phyloP scores from a whole-genome alignment of 805 yeast species.

The Monosporozyma servazzii region DNA sequence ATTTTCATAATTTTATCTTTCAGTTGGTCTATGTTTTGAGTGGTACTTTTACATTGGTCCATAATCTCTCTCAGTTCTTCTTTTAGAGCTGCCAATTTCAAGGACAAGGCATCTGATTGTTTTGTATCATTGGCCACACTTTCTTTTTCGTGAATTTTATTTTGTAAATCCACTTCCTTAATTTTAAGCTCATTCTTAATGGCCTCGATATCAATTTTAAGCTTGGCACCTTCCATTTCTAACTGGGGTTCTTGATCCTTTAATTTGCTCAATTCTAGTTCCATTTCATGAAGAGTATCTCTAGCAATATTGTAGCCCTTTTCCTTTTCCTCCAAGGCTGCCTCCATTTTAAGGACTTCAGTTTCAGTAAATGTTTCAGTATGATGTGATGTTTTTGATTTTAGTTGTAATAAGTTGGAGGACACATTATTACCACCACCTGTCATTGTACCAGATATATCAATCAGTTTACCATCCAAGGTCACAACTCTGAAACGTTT shows the following conservation, averaged over 20 bases:
- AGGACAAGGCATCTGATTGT: constrained; percentile 17
- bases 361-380: constrained; percentile 37
- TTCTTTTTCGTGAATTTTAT: constrained; percentile 18
- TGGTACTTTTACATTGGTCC: constrained; percentile 45
- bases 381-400: constrained; percentile 27
- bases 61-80: constrained; percentile 39
- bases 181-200: constrained; percentile 44
- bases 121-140: constrained; percentile 25
- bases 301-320: constrained; percentile 40
- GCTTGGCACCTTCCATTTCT: constrained; percentile 50
- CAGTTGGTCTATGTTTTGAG: constrained; percentile 42
- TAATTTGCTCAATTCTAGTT: constrained; percentile 44
- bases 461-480: constrained; percentile 83
- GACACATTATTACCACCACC: constrained; percentile 81
- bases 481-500: constrained; percentile 85
- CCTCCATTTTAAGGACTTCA: constrained; percentile 46
- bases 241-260: constrained; percentile 63
- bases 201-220: constrained; percentile 55
- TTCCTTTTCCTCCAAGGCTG: constrained; percentile 47
- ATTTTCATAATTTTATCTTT: constrained; percentile 78
- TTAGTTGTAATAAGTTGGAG: constrained; percentile 66
- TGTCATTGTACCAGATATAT: constrained; percentile 87
- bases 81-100: constrained; percentile 28
- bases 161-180: constrained; percentile 36
- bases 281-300: constrained; percentile 50